Base-by-base conservation (phyloP, 768 basidiomycete genomes). In the Podaxis carcinomalis region DNA sequence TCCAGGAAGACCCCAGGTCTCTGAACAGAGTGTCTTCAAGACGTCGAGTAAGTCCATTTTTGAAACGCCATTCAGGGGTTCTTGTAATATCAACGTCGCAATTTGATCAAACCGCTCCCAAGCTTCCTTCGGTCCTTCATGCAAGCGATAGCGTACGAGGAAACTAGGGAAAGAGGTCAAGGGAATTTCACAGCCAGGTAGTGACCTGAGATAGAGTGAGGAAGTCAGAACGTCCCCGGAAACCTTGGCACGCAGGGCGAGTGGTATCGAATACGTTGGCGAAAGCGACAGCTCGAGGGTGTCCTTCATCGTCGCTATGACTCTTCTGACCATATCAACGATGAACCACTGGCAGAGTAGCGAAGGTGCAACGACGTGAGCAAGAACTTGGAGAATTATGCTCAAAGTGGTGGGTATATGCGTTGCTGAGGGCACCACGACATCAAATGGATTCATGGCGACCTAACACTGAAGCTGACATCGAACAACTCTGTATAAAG, bases 301-400 rank as follows among this genome's bases (percentile, higher is more conserved):
- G 68, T 37, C 78, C 77, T 13, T 77, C 71, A 10, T 55, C 13
- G 52, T 47, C 42, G n/a, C 32, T 14, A 50, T 36, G 3, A 77
- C 69, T 35, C 71, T 74, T 36, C 78, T 80, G 50, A 76, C 65
- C 46, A 84, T 65, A 65, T 88, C 83, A 14, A 70, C 67, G 7
- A 86, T 73, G 53, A 84, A 82, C 73, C 80, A 81, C 36, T 79
- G 77, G 11, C 75, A 78, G 46, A 76, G 74, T 11, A 81, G 69
- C 1, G 79, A 67, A 2, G 79, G 78, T 44, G 70, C 72, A 50
- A 87, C 60, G 1, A 78, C 68, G 53, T 73, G 75, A 32, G 76
- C 70, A 23, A 83, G 64, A 13, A 83, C 68, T 39, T 83, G 77
- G 19, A 82, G 67, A 23, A 84, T 67, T 36, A 80, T 70, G 36